Evolutionary conservation across 2,329 filamentous ascomycete species (phyloP).

Genomic region (Elsinoe australis): DNA sequence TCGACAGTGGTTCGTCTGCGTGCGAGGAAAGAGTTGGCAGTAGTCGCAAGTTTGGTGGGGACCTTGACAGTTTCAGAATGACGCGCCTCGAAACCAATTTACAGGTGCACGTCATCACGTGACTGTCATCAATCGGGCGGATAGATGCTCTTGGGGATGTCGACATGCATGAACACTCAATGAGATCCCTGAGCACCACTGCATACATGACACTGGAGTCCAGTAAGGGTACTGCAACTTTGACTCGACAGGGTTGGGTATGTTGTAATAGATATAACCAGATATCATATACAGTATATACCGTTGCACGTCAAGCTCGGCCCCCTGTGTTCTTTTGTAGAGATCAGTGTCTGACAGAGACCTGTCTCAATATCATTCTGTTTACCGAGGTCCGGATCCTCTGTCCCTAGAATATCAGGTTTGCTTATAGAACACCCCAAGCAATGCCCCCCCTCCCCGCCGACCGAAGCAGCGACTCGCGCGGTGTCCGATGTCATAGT

Average conservation of each 20-base stretch:
- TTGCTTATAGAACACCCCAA: neutral
- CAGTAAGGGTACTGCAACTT: too few species aligned
- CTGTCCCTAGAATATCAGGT: constrained; percentile 8
- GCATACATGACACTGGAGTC: too few species aligned
- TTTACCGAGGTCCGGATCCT: constrained; percentile 12
- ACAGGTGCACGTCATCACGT: too few species aligned
- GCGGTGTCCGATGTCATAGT: neutral
- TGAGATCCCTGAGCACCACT: too few species aligned
- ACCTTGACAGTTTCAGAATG: too few species aligned
- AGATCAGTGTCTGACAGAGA: constrained; percentile 3
- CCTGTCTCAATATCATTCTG: constrained; percentile 12
- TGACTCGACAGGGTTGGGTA: neutral
- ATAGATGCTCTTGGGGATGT: too few species aligned
- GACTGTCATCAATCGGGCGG: too few species aligned
- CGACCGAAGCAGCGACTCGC: neutral
- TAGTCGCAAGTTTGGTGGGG: too few species aligned
- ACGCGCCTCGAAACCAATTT: too few species aligned
- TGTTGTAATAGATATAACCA: constrained; percentile 4
- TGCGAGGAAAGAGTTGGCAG: too few species aligned
- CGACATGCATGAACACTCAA: too few species aligned
- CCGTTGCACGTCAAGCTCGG: neutral
- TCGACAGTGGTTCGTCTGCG: neutral
- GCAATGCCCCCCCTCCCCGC: too few species aligned
- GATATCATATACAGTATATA: constrained; percentile 10
- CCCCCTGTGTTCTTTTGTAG: neutral